Conservation (phyloP, 192 early-diverging fungal species). For the Backusella liffmaniae region DNA sequence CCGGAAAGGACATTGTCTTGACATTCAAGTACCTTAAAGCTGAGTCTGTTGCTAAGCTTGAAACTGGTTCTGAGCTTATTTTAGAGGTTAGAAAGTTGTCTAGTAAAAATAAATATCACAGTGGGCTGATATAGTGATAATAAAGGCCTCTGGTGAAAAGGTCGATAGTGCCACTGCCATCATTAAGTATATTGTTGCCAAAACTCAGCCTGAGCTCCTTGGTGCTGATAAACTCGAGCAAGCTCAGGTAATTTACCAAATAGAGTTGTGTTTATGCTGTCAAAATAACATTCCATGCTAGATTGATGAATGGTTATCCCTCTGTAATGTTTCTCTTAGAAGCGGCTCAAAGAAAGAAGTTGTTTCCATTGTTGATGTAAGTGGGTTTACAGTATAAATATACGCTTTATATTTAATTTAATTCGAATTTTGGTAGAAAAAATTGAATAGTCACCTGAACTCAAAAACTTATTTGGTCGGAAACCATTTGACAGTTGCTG, state of each 20-base stretch:
- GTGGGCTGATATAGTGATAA: not conserved
- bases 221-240: constrained; percentile 24
- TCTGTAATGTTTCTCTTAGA: constrained; percentile 4
- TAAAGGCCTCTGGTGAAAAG: constrained; percentile 11
- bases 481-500: constrained; percentile 62
- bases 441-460: constrained; percentile 58
- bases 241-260: constrained; percentile 17
- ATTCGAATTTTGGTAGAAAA: not conserved
- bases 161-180: constrained; percentile 22
- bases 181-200: constrained; percentile 26
- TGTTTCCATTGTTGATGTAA: constrained; percentile 19
- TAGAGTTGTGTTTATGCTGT: not conserved
- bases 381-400: not conserved
- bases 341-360: constrained; percentile 30
- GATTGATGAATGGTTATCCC: constrained; percentile 39
- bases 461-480: constrained; percentile 63
- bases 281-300: not conserved
- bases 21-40: constrained; percentile 11
- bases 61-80: constrained; percentile 16
- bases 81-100: constrained; percentile 14
- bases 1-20: constrained; percentile 22
- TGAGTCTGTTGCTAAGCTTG: constrained; percentile 11
- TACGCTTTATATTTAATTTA: not conserved
- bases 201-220: constrained; percentile 24
- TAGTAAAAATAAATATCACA: not conserved